These are phyloP conservation scores for Allomyces macrogynus DNA, from an alignment of 192 early-diverging fungal genomes.

Conservation along the genomic window DNA sequence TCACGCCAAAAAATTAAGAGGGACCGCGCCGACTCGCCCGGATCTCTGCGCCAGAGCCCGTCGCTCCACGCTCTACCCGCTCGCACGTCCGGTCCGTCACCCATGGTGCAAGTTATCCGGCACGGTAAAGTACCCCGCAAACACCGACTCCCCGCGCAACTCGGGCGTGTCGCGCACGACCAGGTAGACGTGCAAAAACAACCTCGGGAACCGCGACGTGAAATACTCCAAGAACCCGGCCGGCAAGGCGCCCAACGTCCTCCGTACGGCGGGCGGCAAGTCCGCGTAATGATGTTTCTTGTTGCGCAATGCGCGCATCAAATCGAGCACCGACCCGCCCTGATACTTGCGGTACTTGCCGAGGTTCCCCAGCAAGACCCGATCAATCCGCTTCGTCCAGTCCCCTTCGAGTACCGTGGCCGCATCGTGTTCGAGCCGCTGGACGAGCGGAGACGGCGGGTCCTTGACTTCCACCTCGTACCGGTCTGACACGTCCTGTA, in stretches of 20 bases:
- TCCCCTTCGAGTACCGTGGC: constrained; percentile 41
- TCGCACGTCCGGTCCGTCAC: too few species aligned
- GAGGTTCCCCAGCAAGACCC: constrained; percentile 51
- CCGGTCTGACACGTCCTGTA: constrained; percentile 89
- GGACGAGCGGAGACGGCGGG: constrained; percentile 41
- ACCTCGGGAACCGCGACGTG: constrained; percentile 65
- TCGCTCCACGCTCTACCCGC: too few species aligned
- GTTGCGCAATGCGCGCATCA: constrained; percentile 78
- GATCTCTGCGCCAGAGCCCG: too few species aligned
- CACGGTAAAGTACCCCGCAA: constrained; percentile 5
- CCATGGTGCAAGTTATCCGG: neutral
- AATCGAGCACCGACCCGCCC: constrained; percentile 55
- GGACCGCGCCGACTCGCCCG: too few species aligned
- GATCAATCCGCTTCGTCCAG: constrained; percentile 58
- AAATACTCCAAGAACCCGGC: constrained; percentile 78
- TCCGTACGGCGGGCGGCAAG: constrained; percentile 50
- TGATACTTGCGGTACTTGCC: constrained; percentile 89
- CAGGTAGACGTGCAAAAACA: constrained; percentile 76
- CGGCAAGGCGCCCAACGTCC: constrained; percentile 60
- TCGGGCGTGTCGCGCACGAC: constrained; percentile 33
- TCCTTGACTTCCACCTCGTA: constrained; percentile 71
- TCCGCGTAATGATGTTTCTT: constrained; percentile 99
- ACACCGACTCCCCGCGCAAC: constrained; percentile 4
- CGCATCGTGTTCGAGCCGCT: constrained; percentile 39
- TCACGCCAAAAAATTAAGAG: too few species aligned